Base-by-base conservation (phyloP, 257 asterid species). In the Solanum appendiculatum region DNA sequence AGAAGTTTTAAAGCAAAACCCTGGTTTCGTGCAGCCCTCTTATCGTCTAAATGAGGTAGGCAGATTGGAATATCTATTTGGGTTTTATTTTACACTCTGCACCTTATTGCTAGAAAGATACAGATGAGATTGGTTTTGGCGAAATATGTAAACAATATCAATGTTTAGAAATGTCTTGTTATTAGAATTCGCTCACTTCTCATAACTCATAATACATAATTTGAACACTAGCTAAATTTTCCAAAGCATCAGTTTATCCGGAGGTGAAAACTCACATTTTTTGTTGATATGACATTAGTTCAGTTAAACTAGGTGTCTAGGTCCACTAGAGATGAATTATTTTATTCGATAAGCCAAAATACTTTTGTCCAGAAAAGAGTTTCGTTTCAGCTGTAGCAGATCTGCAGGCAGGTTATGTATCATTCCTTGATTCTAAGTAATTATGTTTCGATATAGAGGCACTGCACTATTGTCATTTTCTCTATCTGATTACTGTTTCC, bases 1-100 rank as follows among this genome's bases (percentile, higher is more conserved):
- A 90, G 94, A 94, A 27, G 87, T 91, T 90, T 88, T 97, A 88
- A 74, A 88, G n/a, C 90, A 92, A 86, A 94, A 94, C 89, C 95
- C 98, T 1, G 93, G 93, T 82, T 97, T 97, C 84, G 98, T 95
- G 88, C 97, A 94, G 92, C 99, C 99, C 63, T 89, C 98, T 88
- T 95, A 83, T 91, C 99, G 98, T 56, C 88, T 94, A 75, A 94
- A 97, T 91, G 99, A 97, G 99, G 99, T 96, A 46, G 40, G 89
- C 42, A 34, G 42, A 44, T 44, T 29, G 23, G 31, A 51, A 83
- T 77, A 27, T 29, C 25, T 85, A 68, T 75, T 74, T 23, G 73
- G 82, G 54, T 69, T 66, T 68, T 39, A 58, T 44, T 48, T 36
- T 73, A 29, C 11, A 23, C 78, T 85, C 9, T 33, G 78, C 23